Conservation (phyloP, 352 stramenopile species). For the Phytophthora syringae region DNA sequence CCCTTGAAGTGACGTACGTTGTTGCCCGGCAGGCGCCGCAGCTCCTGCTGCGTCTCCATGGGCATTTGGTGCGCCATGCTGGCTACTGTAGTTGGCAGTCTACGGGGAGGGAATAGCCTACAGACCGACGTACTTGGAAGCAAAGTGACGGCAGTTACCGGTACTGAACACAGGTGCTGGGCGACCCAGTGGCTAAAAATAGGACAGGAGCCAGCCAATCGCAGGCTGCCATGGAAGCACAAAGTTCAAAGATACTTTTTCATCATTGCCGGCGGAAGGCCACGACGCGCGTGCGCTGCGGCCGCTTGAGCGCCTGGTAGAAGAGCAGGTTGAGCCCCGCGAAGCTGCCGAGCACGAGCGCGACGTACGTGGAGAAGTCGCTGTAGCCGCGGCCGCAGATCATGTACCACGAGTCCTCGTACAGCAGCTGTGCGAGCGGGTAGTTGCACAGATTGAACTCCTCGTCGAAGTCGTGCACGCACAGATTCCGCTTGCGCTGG, state of each 20-base stretch:
- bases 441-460: constrained; percentile 87
- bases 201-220: constrained; percentile 35
- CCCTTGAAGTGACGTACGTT: constrained; percentile 57
- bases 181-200: constrained; percentile 29
- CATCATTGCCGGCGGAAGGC: constrained; percentile 59
- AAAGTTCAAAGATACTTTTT: constrained; percentile 23
- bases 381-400: constrained; percentile 80
- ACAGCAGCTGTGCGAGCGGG: constrained; percentile 70
- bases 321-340: constrained; percentile 68
- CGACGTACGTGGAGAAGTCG: constrained; percentile 61
- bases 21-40: constrained; percentile 82
- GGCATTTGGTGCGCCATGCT: constrained; percentile 82
- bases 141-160: constrained; percentile 12
- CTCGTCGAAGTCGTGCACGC: constrained; percentile 82
- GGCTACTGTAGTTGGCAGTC: constrained; percentile 18
- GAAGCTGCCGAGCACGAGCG: constrained; percentile 49
- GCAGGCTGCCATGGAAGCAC: constrained; percentile 35
- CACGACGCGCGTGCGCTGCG: constrained; percentile 60
- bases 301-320: constrained; percentile 76
- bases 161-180: constrained; percentile 14
- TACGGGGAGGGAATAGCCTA: no score
- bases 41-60: constrained; percentile 86
- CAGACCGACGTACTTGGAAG: constrained; percentile 22
- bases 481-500: constrained; percentile 73
- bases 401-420: constrained; percentile 85